These are phyloP conservation scores for Calocera cornea DNA, from an alignment of 768 basidiomycete species.

Conservation along the genomic window DNA sequence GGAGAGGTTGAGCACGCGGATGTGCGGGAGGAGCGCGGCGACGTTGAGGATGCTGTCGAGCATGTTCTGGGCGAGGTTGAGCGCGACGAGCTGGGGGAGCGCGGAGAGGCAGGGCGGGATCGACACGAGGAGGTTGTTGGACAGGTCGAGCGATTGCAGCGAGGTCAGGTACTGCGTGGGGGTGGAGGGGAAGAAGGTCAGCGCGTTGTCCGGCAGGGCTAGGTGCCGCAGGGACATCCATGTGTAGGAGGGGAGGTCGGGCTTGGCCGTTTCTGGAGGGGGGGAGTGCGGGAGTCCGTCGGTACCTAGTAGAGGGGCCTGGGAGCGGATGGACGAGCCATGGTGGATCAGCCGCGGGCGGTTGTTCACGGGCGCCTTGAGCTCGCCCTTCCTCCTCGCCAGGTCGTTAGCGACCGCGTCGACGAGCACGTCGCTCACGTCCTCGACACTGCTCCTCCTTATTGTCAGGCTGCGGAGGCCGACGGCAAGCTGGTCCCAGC, in stretches of 20 bases:
- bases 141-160: conserved; percentile 73
- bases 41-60: conserved; percentile 90
- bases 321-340: not conserved
- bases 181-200: conserved; percentile 65
- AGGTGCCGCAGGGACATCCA: conserved; percentile 69
- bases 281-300: conserved; percentile 19
- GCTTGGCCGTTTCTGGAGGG: not conserved
- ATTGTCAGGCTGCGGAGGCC: conserved; percentile 61
- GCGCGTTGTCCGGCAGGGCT: conserved; percentile 62
- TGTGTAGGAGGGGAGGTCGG: conserved; percentile 41
- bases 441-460: conserved; percentile 66
- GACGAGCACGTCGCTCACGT: conserved; percentile 63
- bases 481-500: conserved; percentile 69
- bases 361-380: not conserved
- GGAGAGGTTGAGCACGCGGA: conserved; percentile 66
- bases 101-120: conserved; percentile 63
- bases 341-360: not conserved
- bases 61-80: conserved; percentile 95
- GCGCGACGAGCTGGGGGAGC: conserved; percentile 69
- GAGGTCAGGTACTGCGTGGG: conserved; percentile 53
- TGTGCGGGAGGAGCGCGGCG: conserved; percentile 62
- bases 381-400: conserved; percentile 44
- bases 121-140: conserved; percentile 79
- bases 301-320: conserved; percentile 17
- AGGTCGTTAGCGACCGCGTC: conserved; percentile 65